These are phyloP conservation scores for Wickerhamiella azymoides DNA, from an alignment of 805 yeast genomes.

Conservation along the genomic window DNA sequence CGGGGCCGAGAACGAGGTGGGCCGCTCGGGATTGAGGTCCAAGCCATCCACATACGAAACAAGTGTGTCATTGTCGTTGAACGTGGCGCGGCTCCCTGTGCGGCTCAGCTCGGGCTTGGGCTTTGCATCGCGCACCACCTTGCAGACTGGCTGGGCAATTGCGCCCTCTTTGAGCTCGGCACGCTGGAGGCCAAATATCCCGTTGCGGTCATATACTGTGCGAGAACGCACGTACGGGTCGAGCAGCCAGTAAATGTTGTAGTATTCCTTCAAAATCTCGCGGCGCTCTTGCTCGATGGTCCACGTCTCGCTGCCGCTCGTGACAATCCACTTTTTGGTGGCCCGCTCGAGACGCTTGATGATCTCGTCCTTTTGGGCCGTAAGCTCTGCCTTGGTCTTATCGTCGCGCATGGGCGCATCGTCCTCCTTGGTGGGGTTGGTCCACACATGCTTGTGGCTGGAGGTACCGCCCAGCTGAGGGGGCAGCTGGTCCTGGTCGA, in stretches of 20 bases:
- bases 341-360: slow-evolving; percentile 42
- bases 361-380: slow-evolving; percentile 41
- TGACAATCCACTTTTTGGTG: slow-evolving; percentile 61
- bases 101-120: not conserved
- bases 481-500: slow-evolving; percentile 50
- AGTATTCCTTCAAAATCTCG: slow-evolving; percentile 36
- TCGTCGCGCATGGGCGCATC: slow-evolving; percentile 36
- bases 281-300: slow-evolving; percentile 32
- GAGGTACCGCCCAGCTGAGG: slow-evolving; percentile 64
- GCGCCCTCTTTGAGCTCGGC: slow-evolving; percentile 16
- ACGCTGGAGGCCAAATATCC: slow-evolving; percentile 35
- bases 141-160: slow-evolving; percentile 16
- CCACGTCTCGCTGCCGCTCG: slow-evolving; percentile 38
- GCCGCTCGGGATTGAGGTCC: too few species aligned
- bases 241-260: slow-evolving; percentile 48
- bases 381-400: slow-evolving; percentile 33
- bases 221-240: slow-evolving; percentile 79
- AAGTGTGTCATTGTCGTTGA: too few species aligned
- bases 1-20: too few species aligned
- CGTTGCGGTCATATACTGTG: slow-evolving; percentile 64
- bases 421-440: slow-evolving; percentile 44
- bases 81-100: too few species aligned
- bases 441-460: slow-evolving; percentile 42
- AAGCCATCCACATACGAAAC: too few species aligned
- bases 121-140: not conserved